A percentile compares a stretch with the other conserved stretches of the same genome.
These are phyloP conservation scores for Chlamydomonas reinhardtii DNA, from an alignment of 163 green algal species.

Conservation along the genomic window DNA sequence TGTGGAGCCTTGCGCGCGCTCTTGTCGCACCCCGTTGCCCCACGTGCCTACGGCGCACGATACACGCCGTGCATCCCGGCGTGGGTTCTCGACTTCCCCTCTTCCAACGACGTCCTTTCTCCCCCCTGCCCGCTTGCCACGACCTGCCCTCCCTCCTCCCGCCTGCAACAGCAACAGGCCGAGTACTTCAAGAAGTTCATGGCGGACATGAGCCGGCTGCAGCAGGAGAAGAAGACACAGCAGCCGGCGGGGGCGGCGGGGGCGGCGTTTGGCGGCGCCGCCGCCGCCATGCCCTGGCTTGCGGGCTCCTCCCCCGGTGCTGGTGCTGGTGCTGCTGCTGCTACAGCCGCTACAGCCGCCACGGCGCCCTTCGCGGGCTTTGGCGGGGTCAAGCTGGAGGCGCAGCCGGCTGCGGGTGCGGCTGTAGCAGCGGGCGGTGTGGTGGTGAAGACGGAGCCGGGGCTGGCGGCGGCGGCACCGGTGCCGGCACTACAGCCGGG, in stretches of 20 bases:
- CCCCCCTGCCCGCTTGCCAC: too few species aligned
- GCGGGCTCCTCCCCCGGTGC: not conserved
- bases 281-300: not conserved
- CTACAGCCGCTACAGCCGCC: not conserved
- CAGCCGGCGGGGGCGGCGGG: not conserved
- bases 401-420: not conserved
- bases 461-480: not conserved
- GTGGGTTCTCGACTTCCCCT: too few species aligned
- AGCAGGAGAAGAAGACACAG: constrained; percentile 15
- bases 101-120: too few species aligned
- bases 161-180: constrained; percentile 29
- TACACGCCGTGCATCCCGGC: too few species aligned
- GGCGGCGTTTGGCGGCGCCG: not conserved
- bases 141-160: not conserved
- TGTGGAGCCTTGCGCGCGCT: too few species aligned
- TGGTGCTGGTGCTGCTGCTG: too few species aligned
- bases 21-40: too few species aligned
- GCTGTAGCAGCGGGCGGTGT: not conserved
- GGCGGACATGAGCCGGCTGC: constrained; percentile 16
- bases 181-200: constrained; percentile 43
- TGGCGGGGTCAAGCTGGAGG: constrained; percentile 14
- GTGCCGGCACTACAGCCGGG: not conserved
- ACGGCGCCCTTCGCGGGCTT: not conserved
- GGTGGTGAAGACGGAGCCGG: constrained; percentile 1
- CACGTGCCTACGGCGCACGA: too few species aligned